phyloP scores from a whole-genome alignment of 805 yeast species.

The Metschnikowia santaceciliae region DNA sequence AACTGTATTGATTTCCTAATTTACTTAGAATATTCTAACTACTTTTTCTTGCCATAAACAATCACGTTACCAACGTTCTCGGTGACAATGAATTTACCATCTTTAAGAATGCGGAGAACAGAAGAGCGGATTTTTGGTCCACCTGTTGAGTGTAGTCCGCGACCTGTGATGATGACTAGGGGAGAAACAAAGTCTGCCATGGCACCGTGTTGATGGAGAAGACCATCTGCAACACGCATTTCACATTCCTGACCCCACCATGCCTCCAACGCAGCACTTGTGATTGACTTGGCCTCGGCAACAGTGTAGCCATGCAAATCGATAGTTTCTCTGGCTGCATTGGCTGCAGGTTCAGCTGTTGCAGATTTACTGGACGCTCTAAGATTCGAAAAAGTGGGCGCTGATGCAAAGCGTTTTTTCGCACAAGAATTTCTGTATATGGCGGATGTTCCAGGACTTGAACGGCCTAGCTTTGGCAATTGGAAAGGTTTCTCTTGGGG shows the following conservation, averaged over 20 bases:
- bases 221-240: conserved; percentile 39
- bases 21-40: not conserved
- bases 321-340: conserved; percentile 15
- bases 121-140: conserved; percentile 47
- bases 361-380: not conserved
- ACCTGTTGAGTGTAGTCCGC: conserved; percentile 64
- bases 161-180: conserved; percentile 55
- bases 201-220: conserved; percentile 27
- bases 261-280: conserved; percentile 30
- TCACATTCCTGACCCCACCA: conserved; percentile 66
- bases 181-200: conserved; percentile 41
- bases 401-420: not conserved
- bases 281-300: conserved; percentile 41
- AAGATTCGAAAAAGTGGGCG: not conserved
- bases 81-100: conserved; percentile 38
- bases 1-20: too few species aligned
- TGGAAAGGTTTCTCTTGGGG: not conserved
- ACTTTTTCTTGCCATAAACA: conserved; percentile 38
- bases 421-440: not conserved
- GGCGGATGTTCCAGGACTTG: not conserved
- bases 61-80: conserved; percentile 45
- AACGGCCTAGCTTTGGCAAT: not conserved
- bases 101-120: conserved; percentile 38
- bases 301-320: conserved; percentile 60
- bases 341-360: not conserved